Evolutionary conservation across 1,284 basidiomycete species (phyloP).

Genomic region (Ganoderma lingzhi): DNA sequence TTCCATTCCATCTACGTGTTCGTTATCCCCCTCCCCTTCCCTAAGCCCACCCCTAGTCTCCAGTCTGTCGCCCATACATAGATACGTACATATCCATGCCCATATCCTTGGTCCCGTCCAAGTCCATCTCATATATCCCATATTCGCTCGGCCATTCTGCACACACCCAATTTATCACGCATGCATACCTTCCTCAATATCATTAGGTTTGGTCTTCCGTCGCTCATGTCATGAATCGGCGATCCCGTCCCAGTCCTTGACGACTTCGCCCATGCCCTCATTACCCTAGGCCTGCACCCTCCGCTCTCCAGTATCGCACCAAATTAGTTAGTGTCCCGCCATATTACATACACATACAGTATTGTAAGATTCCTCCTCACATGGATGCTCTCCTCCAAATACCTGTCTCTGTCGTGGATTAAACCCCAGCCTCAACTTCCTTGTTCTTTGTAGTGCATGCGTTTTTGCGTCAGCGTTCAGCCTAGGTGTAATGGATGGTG

Average conservation of each 20-base stretch:
- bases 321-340: slow-evolving; percentile 11
- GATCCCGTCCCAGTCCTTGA: slow-evolving; percentile 20
- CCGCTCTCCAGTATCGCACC: slow-evolving; percentile 5
- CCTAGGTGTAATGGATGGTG: neutral
- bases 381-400: slow-evolving; percentile 21
- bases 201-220: neutral
- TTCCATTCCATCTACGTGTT: slow-evolving; percentile 13
- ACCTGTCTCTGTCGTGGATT: neutral
- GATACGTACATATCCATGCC: neutral
- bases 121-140: slow-evolving; percentile 2
- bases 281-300: neutral
- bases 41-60: neutral
- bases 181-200: neutral
- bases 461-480: neutral
- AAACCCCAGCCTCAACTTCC: neutral
- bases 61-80: neutral
- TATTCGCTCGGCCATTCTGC: neutral
- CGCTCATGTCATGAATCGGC: slow-evolving; percentile 11
- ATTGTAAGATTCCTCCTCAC: slow-evolving; percentile 23
- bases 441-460: neutral
- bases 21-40: neutral
- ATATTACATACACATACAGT: slow-evolving; percentile 20
- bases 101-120: slow-evolving; percentile 1
- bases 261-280: slow-evolving; percentile 14
- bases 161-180: neutral